phyloP scores from a whole-genome alignment of 768 basidiomycete species.

The Kwoniella shandongensis region DNA sequence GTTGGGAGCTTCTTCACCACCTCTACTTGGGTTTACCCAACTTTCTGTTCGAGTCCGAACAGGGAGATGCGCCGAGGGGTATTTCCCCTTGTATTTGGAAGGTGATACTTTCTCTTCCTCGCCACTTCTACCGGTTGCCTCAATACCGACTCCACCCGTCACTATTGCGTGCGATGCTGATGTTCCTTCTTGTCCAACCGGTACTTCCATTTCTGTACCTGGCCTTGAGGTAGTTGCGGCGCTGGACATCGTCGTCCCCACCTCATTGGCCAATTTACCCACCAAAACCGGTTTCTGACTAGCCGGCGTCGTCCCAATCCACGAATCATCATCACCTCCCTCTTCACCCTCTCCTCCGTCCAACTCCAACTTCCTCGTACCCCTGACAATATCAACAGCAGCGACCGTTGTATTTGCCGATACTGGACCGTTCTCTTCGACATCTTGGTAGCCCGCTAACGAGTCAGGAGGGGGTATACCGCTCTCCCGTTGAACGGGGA shows the following conservation, averaged over 20 bases:
- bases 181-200: not conserved
- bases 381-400: slow-evolving; percentile 12
- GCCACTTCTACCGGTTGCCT: not conserved
- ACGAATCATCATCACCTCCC: slow-evolving; percentile 11
- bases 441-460: not conserved
- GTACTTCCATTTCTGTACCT: too few species aligned
- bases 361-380: not conserved
- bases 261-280: not conserved
- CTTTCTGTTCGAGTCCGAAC: slow-evolving; percentile 12
- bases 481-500: not conserved
- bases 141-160: too few species aligned
- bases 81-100: not conserved
- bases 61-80: too few species aligned
- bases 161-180: not conserved
- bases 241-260: too few species aligned
- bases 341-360: slow-evolving; percentile 1
- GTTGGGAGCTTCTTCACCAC: slow-evolving; percentile 23
- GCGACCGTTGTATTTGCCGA: slow-evolving; percentile 15
- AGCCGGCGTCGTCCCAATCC: slow-evolving; percentile 12
- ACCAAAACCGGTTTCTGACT: slow-evolving; percentile 10
- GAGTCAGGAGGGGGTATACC: not conserved
- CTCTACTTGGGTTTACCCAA: slow-evolving; percentile 20
- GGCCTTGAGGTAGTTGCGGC: not conserved
- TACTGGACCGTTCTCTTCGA: not conserved
- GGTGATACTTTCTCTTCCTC: not conserved